These are phyloP conservation scores for Phytophthora capsici DNA, from an alignment of 352 stramenopile genomes.

Conservation along the genomic window DNA sequence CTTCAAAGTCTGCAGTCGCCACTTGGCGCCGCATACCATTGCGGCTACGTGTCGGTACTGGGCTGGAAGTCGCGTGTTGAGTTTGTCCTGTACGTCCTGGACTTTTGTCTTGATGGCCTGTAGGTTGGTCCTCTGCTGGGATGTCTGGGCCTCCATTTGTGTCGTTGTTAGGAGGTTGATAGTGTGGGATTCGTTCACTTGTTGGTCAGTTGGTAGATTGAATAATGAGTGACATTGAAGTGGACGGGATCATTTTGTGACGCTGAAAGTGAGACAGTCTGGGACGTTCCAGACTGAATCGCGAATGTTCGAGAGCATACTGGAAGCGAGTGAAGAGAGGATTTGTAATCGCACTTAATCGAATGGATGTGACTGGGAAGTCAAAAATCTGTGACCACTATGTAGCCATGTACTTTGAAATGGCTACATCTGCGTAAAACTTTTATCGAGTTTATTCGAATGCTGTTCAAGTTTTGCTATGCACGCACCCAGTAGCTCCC, in stretches of 20 bases:
- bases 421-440: too few relatives aligned
- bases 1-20: conserved; percentile 42
- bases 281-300: conserved; percentile 20
- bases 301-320: conserved; percentile 34
- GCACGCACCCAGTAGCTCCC: too few relatives aligned
- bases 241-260: not conserved
- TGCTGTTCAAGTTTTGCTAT: too few relatives aligned
- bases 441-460: too few relatives aligned
- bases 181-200: conserved; percentile 16
- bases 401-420: conserved; percentile 2
- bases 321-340: conserved; percentile 3
- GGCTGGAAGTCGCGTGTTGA: conserved; percentile 40
- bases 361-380: not conserved
- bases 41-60: conserved; percentile 44
- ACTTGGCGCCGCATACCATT: conserved; percentile 49
- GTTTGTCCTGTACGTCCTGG: conserved; percentile 48
- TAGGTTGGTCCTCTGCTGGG: conserved; percentile 48
- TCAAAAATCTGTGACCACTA: not conserved
- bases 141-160: conserved; percentile 38
- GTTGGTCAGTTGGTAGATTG: conserved; percentile 32
- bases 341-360: conserved; percentile 6
- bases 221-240: conserved; percentile 39
- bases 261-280: conserved; percentile 12
- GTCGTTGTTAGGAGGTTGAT: not conserved
- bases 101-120: conserved; percentile 52